phyloP scores from a whole-genome alignment of 2,329 filamentous ascomycete genomes.

The Magnaporthiopsis poae region DNA sequence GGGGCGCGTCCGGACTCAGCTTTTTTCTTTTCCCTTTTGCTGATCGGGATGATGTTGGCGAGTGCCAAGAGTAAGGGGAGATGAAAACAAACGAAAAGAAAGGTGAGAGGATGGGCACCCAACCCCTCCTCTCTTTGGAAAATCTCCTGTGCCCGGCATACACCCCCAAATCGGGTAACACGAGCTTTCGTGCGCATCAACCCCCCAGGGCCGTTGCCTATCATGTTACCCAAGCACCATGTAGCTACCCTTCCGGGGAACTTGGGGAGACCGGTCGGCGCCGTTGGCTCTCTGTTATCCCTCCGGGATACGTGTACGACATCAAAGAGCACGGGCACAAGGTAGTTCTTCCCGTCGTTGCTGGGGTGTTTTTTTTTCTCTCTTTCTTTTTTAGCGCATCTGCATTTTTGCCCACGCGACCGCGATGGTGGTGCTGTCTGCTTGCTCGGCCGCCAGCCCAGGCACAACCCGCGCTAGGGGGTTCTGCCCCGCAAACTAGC shows the following conservation, averaged over 20 bases:
- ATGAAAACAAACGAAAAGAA: too few relatives aligned
- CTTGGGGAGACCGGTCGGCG: not conserved
- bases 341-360: not conserved
- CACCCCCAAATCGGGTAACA: slow-evolving; percentile 1
- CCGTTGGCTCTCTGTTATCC: not conserved
- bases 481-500: not conserved
- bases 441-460: not conserved
- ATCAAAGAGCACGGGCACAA: not conserved
- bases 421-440: not conserved
- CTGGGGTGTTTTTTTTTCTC: too few relatives aligned
- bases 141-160: not conserved
- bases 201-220: not conserved
- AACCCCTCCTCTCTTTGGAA: too few relatives aligned
- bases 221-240: slow-evolving; percentile 2
- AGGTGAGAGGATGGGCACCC: too few relatives aligned
- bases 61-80: too few relatives aligned
- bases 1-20: too few relatives aligned
- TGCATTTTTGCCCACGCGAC: not conserved
- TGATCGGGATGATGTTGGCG: too few relatives aligned
- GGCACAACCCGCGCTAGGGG: not conserved
- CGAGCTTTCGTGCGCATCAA: not conserved
- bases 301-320: not conserved
- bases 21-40: too few relatives aligned
- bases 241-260: not conserved
- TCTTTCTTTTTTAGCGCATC: not conserved